Percentiles rank a stretch among this genome's conserved stretches.
These are phyloP conservation scores for Candida adriatica DNA, from an alignment of 805 yeast species.

Conservation along the genomic window DNA sequence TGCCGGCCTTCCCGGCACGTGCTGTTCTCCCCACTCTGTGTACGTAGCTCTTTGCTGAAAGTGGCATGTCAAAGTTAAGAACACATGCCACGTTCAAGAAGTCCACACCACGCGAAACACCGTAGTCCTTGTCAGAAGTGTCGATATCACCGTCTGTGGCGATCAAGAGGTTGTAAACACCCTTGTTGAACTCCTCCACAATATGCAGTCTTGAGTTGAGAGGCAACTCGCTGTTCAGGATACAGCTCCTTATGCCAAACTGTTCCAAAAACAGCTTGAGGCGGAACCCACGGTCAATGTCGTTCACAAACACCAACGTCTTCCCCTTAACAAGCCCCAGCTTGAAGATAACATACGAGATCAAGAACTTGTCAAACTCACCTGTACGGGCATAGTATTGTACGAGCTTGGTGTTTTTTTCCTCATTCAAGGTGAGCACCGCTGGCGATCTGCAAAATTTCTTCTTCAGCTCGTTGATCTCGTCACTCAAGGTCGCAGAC, in stretches of 20 bases:
- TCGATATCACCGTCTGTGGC: constrained; percentile 62
- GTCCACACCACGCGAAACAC: constrained; percentile 96
- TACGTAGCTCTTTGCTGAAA: constrained; percentile 79
- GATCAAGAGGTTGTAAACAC: constrained; percentile 76
- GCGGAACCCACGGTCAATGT: constrained; percentile 92
- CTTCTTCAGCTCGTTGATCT: constrained; percentile 66
- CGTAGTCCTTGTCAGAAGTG: constrained; percentile 61
- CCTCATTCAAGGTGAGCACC: constrained; percentile 70
- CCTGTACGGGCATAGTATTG: constrained; percentile 84
- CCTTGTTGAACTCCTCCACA: constrained; percentile 90
- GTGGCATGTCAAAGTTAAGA: constrained; percentile 88
- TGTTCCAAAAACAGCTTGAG: constrained; percentile 87
- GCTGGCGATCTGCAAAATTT: constrained; percentile 82
- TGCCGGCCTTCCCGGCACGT: constrained; percentile 93
- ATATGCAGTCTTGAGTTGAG: constrained; percentile 89
- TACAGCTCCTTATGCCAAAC: constrained; percentile 85
- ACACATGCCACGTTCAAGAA: constrained; percentile 96
- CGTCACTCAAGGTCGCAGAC: constrained; percentile 94
- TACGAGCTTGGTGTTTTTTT: constrained; percentile 51
- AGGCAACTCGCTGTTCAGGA: constrained; percentile 88
- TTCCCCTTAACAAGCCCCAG: constrained; percentile 85
- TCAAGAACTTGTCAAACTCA: constrained; percentile 86
- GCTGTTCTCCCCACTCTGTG: constrained; percentile 98
- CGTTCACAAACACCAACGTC: constrained; percentile 83
- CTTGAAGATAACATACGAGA: constrained; percentile 89